Evolutionary conservation across 208 protist species (phyloP).

Genomic region (Herpetomonas samuelpessoai): DNA sequence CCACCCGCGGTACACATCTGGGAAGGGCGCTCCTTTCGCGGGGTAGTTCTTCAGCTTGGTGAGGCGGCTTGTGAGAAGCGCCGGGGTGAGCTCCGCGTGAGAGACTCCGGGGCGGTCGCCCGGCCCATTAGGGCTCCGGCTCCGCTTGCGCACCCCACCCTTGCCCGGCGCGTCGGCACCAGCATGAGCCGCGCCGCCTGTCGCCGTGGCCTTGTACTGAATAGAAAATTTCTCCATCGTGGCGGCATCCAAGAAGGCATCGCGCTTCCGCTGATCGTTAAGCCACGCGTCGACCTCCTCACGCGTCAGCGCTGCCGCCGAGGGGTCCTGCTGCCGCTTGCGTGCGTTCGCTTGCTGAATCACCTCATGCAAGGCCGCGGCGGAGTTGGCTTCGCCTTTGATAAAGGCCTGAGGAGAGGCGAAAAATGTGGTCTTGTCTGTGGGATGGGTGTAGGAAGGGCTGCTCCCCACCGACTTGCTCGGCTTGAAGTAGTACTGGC

Average conservation of each 20-base stretch:
- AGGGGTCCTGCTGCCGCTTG: conserved; percentile 5
- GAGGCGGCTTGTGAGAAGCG: conserved; percentile 1
- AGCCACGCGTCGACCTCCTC: conserved; percentile 48
- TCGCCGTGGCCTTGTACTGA: conserved; percentile 24
- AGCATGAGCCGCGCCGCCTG: conserved; percentile 12
- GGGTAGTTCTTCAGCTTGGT: conserved; percentile 13
- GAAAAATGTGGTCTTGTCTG: conserved; percentile 54
- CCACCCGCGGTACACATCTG: conserved; percentile 23
- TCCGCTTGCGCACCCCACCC: neutral
- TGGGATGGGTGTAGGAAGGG: conserved; percentile 66
- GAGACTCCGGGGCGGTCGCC: neutral
- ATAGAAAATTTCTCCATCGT: conserved; percentile 47
- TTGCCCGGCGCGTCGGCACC: conserved; percentile 7
- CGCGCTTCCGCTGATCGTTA: conserved; percentile 59
- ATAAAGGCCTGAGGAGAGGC: conserved; percentile 77
- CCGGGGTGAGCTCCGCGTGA: conserved; percentile 6
- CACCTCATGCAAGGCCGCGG: conserved; percentile 22
- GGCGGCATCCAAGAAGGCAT: conserved; percentile 60
- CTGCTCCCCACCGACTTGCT: conserved; percentile 7
- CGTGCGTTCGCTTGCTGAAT: neutral
- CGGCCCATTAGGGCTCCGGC: conserved; percentile 6
- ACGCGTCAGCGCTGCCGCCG: conserved; percentile 16
- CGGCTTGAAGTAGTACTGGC: conserved; percentile 75
- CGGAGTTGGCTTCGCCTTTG: conserved; percentile 22
- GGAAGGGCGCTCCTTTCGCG: conserved; percentile 22